A percentile compares a stretch with the other conserved stretches of the same genome.
phyloP scores from a whole-genome alignment of 176 grass and related monocot genomes.

The Olyra latifolia region DNA sequence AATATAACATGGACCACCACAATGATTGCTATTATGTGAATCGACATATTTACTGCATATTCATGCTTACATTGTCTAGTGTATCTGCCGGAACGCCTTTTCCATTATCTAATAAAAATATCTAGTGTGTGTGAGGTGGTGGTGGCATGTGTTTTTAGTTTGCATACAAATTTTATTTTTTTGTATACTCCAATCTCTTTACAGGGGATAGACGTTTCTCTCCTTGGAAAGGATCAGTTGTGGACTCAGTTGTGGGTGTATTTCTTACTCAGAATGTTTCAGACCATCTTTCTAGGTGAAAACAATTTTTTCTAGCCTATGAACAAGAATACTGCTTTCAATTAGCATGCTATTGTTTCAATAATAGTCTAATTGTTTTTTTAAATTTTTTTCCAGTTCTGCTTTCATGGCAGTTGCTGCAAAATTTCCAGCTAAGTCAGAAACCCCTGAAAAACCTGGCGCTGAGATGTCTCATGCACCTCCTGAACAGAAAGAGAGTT shows the following conservation, averaged over 20 bases:
- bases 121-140: not conserved
- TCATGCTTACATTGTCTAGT: not conserved
- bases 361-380: not conserved
- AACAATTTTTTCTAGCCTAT: constrained; percentile 30
- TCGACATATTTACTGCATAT: not conserved
- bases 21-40: constrained; percentile 3
- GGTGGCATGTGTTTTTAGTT: constrained; percentile 10
- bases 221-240: constrained; percentile 89
- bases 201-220: constrained; percentile 86
- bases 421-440: constrained; percentile 59
- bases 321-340: constrained; percentile 14
- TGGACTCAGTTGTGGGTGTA: constrained; percentile 89
- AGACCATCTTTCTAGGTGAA: constrained; percentile 93
- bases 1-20: constrained; percentile 11
- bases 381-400: constrained; percentile 52
- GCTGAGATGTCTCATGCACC: constrained; percentile 25
- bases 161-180: constrained; percentile 19
- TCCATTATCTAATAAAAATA: too few species aligned
- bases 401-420: constrained; percentile 80
- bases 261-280: constrained; percentile 96
- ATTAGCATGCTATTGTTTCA: constrained; percentile 2
- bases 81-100: too few species aligned
- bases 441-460: constrained; percentile 24
- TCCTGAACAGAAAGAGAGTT: constrained; percentile 41
- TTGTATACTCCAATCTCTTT: constrained; percentile 30